Conservation (phyloP, 495 filamentous ascomycete species). For the Evernia prunastri region DNA sequence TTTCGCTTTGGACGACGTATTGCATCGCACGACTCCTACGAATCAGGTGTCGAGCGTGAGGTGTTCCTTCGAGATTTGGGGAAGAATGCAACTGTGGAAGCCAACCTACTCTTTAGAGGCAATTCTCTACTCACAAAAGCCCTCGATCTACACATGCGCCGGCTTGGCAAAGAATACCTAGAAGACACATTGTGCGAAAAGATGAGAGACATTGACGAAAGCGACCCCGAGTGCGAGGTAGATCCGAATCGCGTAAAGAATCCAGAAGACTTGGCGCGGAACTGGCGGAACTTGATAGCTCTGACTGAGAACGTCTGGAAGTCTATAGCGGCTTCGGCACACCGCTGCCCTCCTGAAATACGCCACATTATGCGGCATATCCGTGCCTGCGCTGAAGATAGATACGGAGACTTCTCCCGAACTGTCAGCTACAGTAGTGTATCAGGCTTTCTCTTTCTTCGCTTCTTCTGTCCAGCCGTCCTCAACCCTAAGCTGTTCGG, state of each 20-base stretch:
- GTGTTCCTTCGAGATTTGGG: constrained; percentile 54
- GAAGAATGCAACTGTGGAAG: constrained; percentile 60
- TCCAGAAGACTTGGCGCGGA: constrained; percentile 68
- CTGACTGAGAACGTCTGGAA: constrained; percentile 82
- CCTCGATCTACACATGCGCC: constrained; percentile 90
- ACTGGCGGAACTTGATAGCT: constrained; percentile 73
- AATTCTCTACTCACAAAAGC: constrained; percentile 94
- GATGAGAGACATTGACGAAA: constrained; percentile 77
- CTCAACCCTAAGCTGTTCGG: constrained; percentile 96
- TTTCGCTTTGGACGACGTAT: constrained; percentile 66
- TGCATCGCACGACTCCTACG: constrained; percentile 71
- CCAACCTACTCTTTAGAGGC: constrained; percentile 90
- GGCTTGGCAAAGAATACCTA: constrained; percentile 87
- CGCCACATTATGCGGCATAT: constrained; percentile 87
- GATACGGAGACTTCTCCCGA: constrained; percentile 90
- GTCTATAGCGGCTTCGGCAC: constrained; percentile 63
- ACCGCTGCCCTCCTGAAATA: constrained; percentile 75
- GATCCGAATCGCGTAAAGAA: constrained; percentile 72
- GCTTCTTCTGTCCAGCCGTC: constrained; percentile 94
- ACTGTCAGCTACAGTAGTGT: constrained; percentile 95
- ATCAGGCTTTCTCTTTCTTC: constrained; percentile 90
- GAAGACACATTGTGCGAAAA: constrained; percentile 82
- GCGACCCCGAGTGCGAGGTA: constrained; percentile 89
- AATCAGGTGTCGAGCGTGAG: constrained; percentile 54
- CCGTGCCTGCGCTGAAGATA: constrained; percentile 86